Evolutionary conservation across 768 basidiomycete genomes (phyloP), one percentile per base, ranked within the genome.

Genomic region (Saitozyma sp.): DNA sequence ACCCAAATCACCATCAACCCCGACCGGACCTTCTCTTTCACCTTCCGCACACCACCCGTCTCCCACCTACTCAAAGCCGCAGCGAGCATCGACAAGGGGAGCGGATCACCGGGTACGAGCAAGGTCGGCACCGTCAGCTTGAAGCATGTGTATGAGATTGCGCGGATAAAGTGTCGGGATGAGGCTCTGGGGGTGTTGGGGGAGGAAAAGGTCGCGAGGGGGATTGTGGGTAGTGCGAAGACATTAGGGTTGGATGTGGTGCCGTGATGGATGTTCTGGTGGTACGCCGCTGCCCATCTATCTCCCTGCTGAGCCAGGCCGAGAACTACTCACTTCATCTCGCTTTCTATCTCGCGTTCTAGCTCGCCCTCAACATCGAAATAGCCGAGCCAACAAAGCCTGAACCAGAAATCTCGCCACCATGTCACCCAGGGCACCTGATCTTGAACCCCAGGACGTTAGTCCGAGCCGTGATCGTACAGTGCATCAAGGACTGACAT

Each of bases 71-170:
- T 99, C 73, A 96, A 95, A 82, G 88, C 89, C 78, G 88, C 89
- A 46, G 87, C 92, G 49, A 89, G 89, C 13, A 86, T 97, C 74
- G 90, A 92, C 75, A 93, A 92, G 81, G 95, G 93, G 14, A 86
- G 91, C 52, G 90, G 86, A 50, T 86, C 87, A 74, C 63, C 67
- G 9, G 59, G 61, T 20, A 19, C 48, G 3, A 19, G 49, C 6
- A 54, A 59, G 58, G 59, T 45, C n/a, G 63, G 64, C 43, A 62
- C 48, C 39, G 84, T 98, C 79, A 90, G 86, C 76, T 84, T 98
- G 73, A 99, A 99, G 84, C 94, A 97, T 83, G 85, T 98, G 78
- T 97, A 93, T 80, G 96, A 98, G 84, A 96, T 99, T 78, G 92
- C 95, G 43, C 95, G 91, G 84, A 90, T 99, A 80, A 99, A 99